These are phyloP conservation scores for Oenanthe javanica DNA, from an alignment of 140 eudicot species.

Conservation along the genomic window DNA sequence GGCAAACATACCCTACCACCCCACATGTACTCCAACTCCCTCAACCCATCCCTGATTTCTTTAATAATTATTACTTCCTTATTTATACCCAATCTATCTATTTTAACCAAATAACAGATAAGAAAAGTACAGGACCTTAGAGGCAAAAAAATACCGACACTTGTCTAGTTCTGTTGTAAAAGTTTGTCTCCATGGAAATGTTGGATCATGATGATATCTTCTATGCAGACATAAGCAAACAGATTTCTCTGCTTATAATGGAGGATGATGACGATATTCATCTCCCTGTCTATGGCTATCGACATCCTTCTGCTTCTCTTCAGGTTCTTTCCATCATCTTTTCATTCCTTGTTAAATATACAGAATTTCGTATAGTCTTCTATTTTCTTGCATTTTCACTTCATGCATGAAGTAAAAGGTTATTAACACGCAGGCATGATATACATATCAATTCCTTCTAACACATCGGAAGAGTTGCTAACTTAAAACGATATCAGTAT, in stretches of 20 bases:
- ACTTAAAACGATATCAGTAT: background rate
- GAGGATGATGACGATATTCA: conserved; percentile 86
- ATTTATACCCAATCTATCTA: conserved; percentile 16
- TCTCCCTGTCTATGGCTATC: conserved; percentile 33
- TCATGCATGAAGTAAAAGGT: background rate
- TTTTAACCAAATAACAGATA: background rate
- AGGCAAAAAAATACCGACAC: conserved; percentile 1
- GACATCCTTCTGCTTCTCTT: conserved; percentile 41
- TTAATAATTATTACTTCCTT: conserved; percentile 5
- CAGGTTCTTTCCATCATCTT: conserved; percentile 31
- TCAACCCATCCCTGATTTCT: conserved; percentile 31
- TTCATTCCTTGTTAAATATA: conserved; percentile 6
- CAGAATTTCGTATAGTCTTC: background rate
- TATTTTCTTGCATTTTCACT: background rate
- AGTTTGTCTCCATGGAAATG: conserved; percentile 41
- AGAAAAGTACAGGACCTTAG: background rate
- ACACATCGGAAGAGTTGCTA: background rate
- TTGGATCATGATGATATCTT: conserved; percentile 73
- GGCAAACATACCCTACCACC: too few relatives aligned
- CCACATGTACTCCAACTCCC: conserved; percentile 10
- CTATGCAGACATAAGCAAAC: conserved; percentile 75
- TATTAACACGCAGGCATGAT: background rate
- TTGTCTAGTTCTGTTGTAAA: conserved; percentile 6
- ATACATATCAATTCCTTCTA: background rate
- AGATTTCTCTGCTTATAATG: conserved; percentile 82